Evolutionary conservation across 768 basidiomycete species (phyloP).

Genomic region (Xerocomus potaroensis): DNA sequence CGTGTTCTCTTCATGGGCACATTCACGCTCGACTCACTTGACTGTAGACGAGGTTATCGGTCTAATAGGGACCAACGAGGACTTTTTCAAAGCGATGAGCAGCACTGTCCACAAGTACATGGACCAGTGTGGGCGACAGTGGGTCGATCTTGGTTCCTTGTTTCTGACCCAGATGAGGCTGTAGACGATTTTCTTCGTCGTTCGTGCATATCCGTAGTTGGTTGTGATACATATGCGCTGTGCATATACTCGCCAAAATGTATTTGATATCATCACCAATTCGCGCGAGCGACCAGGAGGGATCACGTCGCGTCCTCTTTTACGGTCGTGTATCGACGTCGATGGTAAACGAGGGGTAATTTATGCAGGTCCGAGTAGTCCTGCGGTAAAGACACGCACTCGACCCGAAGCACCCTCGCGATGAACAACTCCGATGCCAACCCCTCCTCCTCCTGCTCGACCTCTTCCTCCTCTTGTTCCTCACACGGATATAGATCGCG

Average conservation of each 20-base stretch:
- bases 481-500: slow-evolving; percentile 19
- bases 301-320: slow-evolving; percentile 5
- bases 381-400: slow-evolving; percentile 31
- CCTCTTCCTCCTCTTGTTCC: slow-evolving; percentile 7
- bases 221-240: too few species aligned
- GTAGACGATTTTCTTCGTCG: slow-evolving; percentile 31
- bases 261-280: too few species aligned
- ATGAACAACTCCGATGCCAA: slow-evolving; percentile 72
- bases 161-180: slow-evolving; percentile 84
- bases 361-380: slow-evolving; percentile 26
- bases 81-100: slow-evolving; percentile 49
- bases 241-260: too few species aligned
- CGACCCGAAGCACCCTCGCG: slow-evolving; percentile 67
- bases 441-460: slow-evolving; percentile 28
- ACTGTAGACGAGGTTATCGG: slow-evolving; percentile 51
- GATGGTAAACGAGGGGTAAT: slow-evolving; percentile 62
- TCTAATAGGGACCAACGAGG: slow-evolving; percentile 46
- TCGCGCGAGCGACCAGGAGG: too few species aligned
- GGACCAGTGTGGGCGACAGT: slow-evolving; percentile 83
- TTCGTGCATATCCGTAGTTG: too few species aligned
- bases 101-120: slow-evolving; percentile 72
- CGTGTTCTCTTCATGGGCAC: slow-evolving; percentile 8
- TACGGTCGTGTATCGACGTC: slow-evolving; percentile 54
- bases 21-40: not conserved
- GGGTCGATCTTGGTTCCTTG: slow-evolving; percentile 75